Conservation (phyloP, 1,284 basidiomycete species). For the Peniophora sp. region DNA sequence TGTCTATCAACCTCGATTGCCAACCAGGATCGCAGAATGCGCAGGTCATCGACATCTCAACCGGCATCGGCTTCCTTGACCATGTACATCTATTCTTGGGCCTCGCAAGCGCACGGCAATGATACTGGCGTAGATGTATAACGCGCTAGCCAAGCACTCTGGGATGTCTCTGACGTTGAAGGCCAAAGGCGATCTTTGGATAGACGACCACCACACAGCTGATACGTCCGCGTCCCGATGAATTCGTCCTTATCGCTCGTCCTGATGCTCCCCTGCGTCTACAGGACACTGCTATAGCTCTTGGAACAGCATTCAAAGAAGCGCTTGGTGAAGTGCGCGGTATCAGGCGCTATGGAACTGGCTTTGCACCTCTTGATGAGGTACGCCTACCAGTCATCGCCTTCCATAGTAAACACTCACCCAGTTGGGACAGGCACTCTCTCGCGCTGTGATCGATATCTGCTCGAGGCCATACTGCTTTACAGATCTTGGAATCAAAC, state of each 20-base stretch:
- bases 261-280: slow-evolving; percentile 16
- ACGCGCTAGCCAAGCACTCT: slow-evolving; percentile 89
- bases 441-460: slow-evolving; percentile 95
- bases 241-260: slow-evolving; percentile 11
- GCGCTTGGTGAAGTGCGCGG: slow-evolving; percentile 94
- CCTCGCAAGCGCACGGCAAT: background rate
- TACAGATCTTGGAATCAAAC: slow-evolving; percentile 81
- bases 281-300: slow-evolving; percentile 92
- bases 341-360: slow-evolving; percentile 93
- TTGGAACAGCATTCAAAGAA: slow-evolving; percentile 92
- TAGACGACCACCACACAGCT: slow-evolving; percentile 99
- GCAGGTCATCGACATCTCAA: slow-evolving; percentile 83
- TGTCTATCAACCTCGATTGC: slow-evolving; percentile 80
- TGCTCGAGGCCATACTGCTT: slow-evolving; percentile 96
- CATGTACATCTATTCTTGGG: slow-evolving; percentile 58
- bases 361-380: slow-evolving; percentile 96
- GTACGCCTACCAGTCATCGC: slow-evolving; percentile 33
- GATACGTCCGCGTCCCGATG: slow-evolving; percentile 49
- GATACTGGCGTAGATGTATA: slow-evolving; percentile 71
- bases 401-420: background rate
- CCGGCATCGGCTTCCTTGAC: slow-evolving; percentile 97
- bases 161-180: slow-evolving; percentile 86
- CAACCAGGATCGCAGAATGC: slow-evolving; percentile 50
- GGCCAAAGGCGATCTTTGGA: slow-evolving; percentile 94
- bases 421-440: slow-evolving; percentile 62